Evolutionary conservation across 164 flowering plant genomes (phyloP), one percentile per base, ranked within the genome.

Genomic region (Protea cynaroides): DNA sequence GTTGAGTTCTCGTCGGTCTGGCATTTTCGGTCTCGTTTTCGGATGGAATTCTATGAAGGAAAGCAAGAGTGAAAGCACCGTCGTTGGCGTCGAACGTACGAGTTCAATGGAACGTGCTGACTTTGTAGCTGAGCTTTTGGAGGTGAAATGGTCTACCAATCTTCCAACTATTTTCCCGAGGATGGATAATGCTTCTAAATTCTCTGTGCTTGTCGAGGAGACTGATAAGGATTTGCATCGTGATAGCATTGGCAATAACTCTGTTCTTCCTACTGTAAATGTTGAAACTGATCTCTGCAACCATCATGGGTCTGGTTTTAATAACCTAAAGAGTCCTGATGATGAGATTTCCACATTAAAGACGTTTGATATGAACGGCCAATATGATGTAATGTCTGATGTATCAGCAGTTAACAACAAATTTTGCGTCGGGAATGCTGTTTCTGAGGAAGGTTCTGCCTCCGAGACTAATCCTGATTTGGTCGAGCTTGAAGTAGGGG

Each of bases 61-160:
- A 15, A 57, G 43, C 50, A 10, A 1, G 61, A 76, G 59, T 25
- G 83, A 65, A 56, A 84, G 66, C 4, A 64, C 50, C 66, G 78
- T 34, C 50, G 56, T 62, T 69, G 74, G 47, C 19, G 54, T 77
- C 40, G 61, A 40, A 7, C 83, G 92, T 71, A 49, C 46, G 15
- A 77, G 46, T 60, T 87, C 96, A 0, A 65, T 90, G 76, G 97
- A 94, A 66, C 70, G 91, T 24, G 96, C 97, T 29, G 92, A 90
- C 79, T 72, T 87, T 64, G 95, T 95, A 23, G 96, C 97, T 25
- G 83, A 91, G 52, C 86, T 94, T 54, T 78, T 90, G 82, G 98
- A 94, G 53, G 62, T 84, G 58, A 81, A 77, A 58, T 94, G 98
- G 98, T 87, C 96, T 25, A 94, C 98, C 19, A 89, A 78, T 81